These are phyloP conservation scores for Sporothrix inflata DNA, from an alignment of 2,329 filamentous ascomycete species.

Conservation along the genomic window DNA sequence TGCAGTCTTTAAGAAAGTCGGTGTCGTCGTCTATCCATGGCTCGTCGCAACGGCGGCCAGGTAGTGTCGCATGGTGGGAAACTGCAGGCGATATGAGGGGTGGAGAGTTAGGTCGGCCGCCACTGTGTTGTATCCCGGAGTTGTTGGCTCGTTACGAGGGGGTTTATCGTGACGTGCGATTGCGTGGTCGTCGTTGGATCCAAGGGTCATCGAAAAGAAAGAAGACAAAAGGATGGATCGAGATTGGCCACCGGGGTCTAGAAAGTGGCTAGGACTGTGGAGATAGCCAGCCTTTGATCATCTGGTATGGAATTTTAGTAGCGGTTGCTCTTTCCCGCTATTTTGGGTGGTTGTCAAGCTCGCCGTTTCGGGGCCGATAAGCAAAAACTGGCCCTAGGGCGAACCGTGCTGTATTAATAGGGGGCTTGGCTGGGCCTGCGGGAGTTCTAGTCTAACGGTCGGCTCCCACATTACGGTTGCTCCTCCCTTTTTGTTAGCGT, in stretches of 20 bases:
- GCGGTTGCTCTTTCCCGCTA: background rate
- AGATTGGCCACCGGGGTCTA: background rate
- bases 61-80: conserved; percentile 23
- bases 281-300: background rate
- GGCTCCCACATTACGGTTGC: background rate
- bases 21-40: conserved; percentile 25
- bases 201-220: background rate
- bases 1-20: background rate
- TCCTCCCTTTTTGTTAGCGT: background rate
- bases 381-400: background rate
- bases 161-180: background rate
- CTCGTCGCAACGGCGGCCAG: conserved; percentile 15
- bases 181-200: background rate
- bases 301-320: background rate
- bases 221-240: background rate
- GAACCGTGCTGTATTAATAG: background rate
- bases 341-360: conserved; percentile 4
- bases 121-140: background rate
- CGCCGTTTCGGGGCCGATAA: background rate
- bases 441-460: background rate
- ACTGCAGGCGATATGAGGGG: background rate
- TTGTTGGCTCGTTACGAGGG: background rate
- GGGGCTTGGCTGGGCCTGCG: background rate
- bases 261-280: conserved; percentile 15
- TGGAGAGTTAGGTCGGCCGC: background rate